A percentile compares a stretch with the other conserved stretches of the same genome.
These are phyloP conservation scores for Aspergillus japonicus DNA, from an alignment of 2,329 filamentous ascomycete species.

Conservation along the genomic window DNA sequence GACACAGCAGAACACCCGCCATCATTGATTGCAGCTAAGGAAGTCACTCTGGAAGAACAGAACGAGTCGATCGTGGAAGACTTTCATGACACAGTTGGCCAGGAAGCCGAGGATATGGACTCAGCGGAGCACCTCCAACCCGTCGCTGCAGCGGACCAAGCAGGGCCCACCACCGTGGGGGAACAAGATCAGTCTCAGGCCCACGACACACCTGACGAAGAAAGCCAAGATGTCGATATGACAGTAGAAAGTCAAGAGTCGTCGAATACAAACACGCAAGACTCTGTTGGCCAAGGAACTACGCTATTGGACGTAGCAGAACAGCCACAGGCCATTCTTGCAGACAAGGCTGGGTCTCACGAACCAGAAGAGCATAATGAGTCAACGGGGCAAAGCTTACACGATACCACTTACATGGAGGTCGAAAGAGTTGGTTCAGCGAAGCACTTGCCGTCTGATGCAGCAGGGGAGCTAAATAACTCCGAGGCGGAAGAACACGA, in stretches of 20 bases:
- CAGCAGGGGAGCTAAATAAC: background rate
- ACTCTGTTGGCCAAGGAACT: background rate
- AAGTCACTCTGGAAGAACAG: background rate
- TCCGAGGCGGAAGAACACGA: background rate
- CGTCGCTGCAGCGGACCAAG: background rate
- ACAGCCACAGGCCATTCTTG: background rate
- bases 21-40: background rate
- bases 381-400: background rate
- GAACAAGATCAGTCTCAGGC: background rate
- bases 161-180: background rate
- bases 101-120: background rate
- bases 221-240: background rate
- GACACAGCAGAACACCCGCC: background rate
- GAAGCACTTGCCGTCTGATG: background rate
- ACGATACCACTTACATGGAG: background rate
- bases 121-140: background rate
- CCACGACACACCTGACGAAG: background rate
- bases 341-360: background rate
- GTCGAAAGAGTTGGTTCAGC: background rate
- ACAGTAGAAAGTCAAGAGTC: background rate
- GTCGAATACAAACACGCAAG: background rate
- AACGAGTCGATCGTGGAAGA: background rate
- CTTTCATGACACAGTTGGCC: background rate
- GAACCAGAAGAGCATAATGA: background rate
- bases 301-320: background rate